A percentile compares a stretch with the other conserved stretches of the same genome.
Evolutionary conservation across 345 rosid species (phyloP).

Genomic region (Citrus hindsii): DNA sequence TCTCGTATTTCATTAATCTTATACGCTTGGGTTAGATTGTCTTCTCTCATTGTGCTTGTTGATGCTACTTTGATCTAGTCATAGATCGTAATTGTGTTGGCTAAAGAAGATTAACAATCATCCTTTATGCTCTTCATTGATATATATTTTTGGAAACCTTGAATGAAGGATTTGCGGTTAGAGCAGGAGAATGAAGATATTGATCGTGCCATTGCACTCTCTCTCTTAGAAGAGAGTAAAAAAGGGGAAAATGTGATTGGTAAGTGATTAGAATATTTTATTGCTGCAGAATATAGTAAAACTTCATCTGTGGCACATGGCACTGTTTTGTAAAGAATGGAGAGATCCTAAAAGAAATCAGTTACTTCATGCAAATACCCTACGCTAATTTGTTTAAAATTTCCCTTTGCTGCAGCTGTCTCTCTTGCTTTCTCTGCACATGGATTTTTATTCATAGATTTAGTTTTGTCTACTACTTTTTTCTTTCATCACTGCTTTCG

Average conservation of each 20-base stretch:
- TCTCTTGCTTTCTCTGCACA: neutral
- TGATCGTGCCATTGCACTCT: conserved; percentile 79
- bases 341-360: neutral
- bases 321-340: neutral
- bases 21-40: neutral
- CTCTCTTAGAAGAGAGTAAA: conserved; percentile 71
- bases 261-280: conserved; percentile 32
- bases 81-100: neutral
- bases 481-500: neutral
- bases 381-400: neutral
- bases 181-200: conserved; percentile 72
- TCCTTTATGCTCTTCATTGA: conserved; percentile 7
- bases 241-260: conserved; percentile 34
- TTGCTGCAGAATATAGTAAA: neutral
- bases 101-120: neutral
- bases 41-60: neutral
- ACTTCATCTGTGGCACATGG: neutral
- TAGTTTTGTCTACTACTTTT: neutral
- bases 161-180: conserved; percentile 45
- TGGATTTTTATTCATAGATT: neutral
- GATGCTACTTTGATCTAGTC: neutral
- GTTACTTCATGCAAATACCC: neutral
- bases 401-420: neutral
- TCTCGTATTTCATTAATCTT: neutral
- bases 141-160: conserved; percentile 8